Percentiles rank a stretch among this genome's conserved stretches.
These are phyloP conservation scores for Tulasnella sp. DNA, from an alignment of 768 basidiomycete species.

Conservation along the genomic window DNA sequence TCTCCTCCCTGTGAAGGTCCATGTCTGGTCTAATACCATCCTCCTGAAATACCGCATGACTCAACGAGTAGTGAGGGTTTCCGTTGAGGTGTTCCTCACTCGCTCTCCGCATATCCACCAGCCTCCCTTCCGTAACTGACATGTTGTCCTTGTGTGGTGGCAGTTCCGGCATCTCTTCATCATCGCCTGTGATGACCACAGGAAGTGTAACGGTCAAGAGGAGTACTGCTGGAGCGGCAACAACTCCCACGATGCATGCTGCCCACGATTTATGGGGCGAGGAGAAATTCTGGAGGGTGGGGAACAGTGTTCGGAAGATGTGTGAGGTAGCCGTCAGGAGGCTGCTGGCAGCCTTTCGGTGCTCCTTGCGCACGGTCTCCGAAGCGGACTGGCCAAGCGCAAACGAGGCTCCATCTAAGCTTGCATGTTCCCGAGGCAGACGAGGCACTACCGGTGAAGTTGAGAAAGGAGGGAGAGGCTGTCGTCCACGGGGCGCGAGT, in stretches of 20 bases:
- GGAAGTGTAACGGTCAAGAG: conserved; percentile 80
- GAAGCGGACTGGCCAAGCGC: no score
- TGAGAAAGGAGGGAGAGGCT: no score
- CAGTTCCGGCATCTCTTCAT: conserved; percentile 21
- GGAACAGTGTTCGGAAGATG: conserved; percentile 62
- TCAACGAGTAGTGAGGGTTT: conserved; percentile 1
- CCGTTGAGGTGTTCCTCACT: conserved; percentile 28
- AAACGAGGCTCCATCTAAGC: no score
- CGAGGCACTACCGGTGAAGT: no score
- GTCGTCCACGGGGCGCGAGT: no score
- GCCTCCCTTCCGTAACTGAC: conserved; percentile 30
- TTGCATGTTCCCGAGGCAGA: no score
- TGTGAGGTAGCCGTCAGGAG: conserved; percentile 27
- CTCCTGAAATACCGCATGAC: no score
- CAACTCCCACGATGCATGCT: conserved; percentile 51
- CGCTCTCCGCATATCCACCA: conserved; percentile 45
- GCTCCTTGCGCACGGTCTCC: no score
- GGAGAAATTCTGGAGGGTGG: conserved; percentile 64
- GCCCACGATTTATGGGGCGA: conserved; percentile 54
- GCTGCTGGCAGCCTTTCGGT: no score
- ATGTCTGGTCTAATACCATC: neutral
- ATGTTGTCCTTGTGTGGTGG: conserved; percentile 26
- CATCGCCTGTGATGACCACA: conserved; percentile 63
- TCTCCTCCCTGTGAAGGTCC: conserved; percentile 6
- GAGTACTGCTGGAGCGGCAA: conserved; percentile 82